Evolutionary conservation across 2,329 filamentous ascomycete genomes (phyloP).

Genomic region (Colletotrichum spaethianum): DNA sequence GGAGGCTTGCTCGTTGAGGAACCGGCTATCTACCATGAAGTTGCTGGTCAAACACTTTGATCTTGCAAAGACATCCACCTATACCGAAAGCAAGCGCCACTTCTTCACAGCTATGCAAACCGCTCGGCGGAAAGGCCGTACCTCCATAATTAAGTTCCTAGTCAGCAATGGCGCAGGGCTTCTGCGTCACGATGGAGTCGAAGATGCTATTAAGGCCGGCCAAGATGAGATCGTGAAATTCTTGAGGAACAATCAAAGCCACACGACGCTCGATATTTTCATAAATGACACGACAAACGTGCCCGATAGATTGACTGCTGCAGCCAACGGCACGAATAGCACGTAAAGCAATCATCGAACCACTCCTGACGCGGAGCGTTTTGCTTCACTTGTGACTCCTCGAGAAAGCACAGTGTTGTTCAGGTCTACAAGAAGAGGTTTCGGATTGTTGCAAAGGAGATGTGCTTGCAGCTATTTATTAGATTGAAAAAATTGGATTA

Average conservation of each 20-base stretch:
- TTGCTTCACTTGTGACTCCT: not conserved
- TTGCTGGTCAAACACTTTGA: not conserved
- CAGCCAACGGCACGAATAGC: too few relatives aligned
- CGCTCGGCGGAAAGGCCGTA: not conserved
- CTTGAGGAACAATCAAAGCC: not conserved
- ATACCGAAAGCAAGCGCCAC: not conserved
- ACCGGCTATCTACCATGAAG: not conserved
- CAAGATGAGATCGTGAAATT: not conserved
- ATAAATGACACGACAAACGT: not conserved
- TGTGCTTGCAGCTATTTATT: not conserved
- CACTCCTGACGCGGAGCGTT: not conserved
- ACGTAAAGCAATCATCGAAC: not conserved
- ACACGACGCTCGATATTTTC: not conserved
- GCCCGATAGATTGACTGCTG: not conserved
- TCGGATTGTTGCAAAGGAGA: not conserved
- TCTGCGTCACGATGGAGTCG: not conserved
- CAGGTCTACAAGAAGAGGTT: not conserved
- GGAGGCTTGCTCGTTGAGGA: not conserved
- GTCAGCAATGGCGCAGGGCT: not conserved
- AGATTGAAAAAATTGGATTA: not conserved
- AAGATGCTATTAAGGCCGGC: not conserved
- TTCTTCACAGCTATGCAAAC: not conserved
- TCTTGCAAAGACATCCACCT: not conserved
- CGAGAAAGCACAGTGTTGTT: not conserved
- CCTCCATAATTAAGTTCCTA: not conserved